Conservation (phyloP, 345 rosid genomes). For the Excoecaria agallocha region DNA sequence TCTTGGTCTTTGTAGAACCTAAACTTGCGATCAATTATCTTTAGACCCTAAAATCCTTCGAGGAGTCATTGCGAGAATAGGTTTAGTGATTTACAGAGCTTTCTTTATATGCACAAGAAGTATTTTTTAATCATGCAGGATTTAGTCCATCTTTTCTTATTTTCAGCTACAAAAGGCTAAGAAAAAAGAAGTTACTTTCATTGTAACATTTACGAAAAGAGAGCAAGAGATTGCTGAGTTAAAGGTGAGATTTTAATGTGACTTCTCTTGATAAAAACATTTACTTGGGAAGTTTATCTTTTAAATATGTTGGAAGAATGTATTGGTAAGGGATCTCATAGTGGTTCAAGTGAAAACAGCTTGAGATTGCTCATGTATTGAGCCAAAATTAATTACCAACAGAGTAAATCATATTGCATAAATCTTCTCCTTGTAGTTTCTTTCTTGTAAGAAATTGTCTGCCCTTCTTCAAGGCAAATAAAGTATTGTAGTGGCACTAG, state of each 20-base stretch:
- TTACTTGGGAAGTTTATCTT: background rate
- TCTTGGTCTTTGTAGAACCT: slow-evolving; percentile 58
- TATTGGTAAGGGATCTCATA: background rate
- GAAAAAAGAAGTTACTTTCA: slow-evolving; percentile 97
- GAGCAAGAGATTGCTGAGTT: slow-evolving; percentile 95
- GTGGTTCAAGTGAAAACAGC: background rate
- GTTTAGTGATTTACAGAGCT: slow-evolving; percentile 33
- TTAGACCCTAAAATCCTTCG: slow-evolving; percentile 75
- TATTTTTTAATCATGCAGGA: slow-evolving; percentile 16
- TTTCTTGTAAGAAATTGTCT: background rate
- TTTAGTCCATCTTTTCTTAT: slow-evolving; percentile 25
- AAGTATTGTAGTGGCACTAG: background rate
- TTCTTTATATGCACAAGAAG: slow-evolving; percentile 5
- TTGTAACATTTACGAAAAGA: slow-evolving; percentile 88
- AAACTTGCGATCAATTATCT: slow-evolving; percentile 63
- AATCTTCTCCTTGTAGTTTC: background rate
- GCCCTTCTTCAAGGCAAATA: background rate
- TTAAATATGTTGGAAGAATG: background rate
- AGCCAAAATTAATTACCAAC: background rate
- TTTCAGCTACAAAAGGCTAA: slow-evolving; percentile 82
- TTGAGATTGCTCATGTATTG: too few relatives aligned
- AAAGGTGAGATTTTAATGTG: slow-evolving; percentile 43
- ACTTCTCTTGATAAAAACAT: background rate
- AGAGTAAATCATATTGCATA: background rate
- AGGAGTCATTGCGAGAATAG: slow-evolving; percentile 84